Evolutionary conservation across 2,329 filamentous ascomycete species (phyloP), one percentile per base, ranked within the genome.

Genomic region (Aspergillus ruber): DNA sequence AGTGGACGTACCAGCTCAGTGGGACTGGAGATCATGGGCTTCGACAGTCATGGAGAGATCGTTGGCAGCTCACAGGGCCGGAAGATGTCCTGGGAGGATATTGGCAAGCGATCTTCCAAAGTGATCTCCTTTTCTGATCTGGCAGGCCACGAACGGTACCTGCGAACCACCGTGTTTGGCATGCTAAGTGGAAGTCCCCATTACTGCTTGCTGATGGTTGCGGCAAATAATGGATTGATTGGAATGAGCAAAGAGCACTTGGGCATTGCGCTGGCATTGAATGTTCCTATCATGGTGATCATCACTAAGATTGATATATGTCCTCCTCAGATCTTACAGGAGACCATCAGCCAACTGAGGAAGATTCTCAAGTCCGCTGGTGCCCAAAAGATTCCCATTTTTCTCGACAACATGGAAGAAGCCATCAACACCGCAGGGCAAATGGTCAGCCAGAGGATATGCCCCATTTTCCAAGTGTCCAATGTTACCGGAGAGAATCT

Each of bases 291-390:
- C 58, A 95, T 98, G 88, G 90, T 97, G 3, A 85, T 96, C 55
- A 84, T 97, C 53, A 98, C 91, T 68, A 98, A 97, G 74, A 95
- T 97, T 55, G 93, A 97, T 65, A 97, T 97, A 47, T 97, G 93
- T 67, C 93, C 93, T 18, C 90, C 91, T 1, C 87, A 97, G 56
- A 96, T 98, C 61, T 76, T 98, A 20, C 83, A 95, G 70, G 86
- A 97, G 73, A 98, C 93, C 18, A 83, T 97, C 41, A 86, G 83
- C 9, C 91, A 97, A 67, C 81, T 98, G 53, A 91, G 84, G 45
- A 88, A 90, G 63, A 96, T 98, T 44, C 77, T 98, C 56, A 95
- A 95, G 68, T 94, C 88, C 47, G 90, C 90, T 0, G 93, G 90
- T 3, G 93, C 93, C 3, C 80, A 88, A 35, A 98, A 98, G 71